Conservation (phyloP, 2,329 filamentous ascomycete species). For the Neopestalotiopsis sp. region DNA sequence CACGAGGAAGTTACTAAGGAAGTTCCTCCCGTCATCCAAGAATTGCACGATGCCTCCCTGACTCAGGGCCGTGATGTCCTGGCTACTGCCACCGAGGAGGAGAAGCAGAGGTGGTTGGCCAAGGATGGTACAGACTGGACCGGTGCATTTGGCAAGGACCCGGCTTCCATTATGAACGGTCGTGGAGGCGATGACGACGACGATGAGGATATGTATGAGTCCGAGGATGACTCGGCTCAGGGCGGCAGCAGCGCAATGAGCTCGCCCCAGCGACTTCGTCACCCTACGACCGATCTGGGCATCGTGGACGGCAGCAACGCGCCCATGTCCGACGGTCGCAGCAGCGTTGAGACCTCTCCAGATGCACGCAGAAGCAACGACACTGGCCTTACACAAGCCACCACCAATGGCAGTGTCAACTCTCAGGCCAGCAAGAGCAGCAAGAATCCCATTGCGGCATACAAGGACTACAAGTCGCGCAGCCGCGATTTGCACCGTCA, state of each 20-base stretch:
- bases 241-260: conserved; percentile 22
- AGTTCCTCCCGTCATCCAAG: conserved; percentile 72
- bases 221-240: conserved; percentile 31
- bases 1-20: conserved; percentile 72
- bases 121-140: conserved; percentile 86
- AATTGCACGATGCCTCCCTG: conserved; percentile 81
- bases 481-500: conserved; percentile 81
- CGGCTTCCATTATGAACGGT: conserved; percentile 52
- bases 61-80: conserved; percentile 82
- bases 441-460: conserved; percentile 60
- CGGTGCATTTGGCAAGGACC: conserved; percentile 82
- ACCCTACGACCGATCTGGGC: conserved; percentile 33
- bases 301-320: conserved; percentile 43
- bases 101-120: conserved; percentile 78
- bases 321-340: background rate
- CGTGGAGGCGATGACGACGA: conserved; percentile 38
- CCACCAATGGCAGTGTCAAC: conserved; percentile 22
- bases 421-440: conserved; percentile 40
- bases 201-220: conserved; percentile 43
- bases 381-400: conserved; percentile 26
- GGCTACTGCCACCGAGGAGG: conserved; percentile 71
- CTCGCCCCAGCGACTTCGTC: conserved; percentile 26
- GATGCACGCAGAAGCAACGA: conserved; percentile 17
- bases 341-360: background rate
- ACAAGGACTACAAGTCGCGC: conserved; percentile 68